phyloP scores from a whole-genome alignment of 2,329 filamentous ascomycete species.

The Exophiala sp. region DNA sequence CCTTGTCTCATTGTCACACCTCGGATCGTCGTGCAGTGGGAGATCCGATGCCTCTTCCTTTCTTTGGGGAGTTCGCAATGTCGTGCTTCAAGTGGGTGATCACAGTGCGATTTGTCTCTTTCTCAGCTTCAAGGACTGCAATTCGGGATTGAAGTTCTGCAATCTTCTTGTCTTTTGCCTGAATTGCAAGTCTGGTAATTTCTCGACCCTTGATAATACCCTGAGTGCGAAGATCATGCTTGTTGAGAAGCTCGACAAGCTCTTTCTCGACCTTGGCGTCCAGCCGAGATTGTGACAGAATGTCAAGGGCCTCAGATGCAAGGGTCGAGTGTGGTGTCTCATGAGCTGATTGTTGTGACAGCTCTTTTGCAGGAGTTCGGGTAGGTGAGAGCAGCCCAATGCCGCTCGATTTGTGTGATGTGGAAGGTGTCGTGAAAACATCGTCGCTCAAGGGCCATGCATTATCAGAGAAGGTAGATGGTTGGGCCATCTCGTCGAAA shows the following conservation, averaged over 20 bases:
- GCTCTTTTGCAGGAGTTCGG: slow-evolving; percentile 12
- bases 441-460: slow-evolving; percentile 23
- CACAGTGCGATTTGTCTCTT: slow-evolving; percentile 50
- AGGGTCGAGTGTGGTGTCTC: slow-evolving; percentile 32
- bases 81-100: slow-evolving; percentile 38
- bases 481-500: slow-evolving; percentile 28
- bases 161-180: slow-evolving; percentile 62
- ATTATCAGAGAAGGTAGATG: slow-evolving; percentile 5
- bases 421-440: slow-evolving; percentile 25
- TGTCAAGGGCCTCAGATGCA: slow-evolving; percentile 30
- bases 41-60: slow-evolving; percentile 1
- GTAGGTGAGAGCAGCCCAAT: slow-evolving; percentile 23
- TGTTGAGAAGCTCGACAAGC: slow-evolving; percentile 47
- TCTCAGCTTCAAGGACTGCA: slow-evolving; percentile 53
- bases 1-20: slow-evolving; percentile 6
- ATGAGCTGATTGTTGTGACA: slow-evolving; percentile 18
- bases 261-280: slow-evolving; percentile 35
- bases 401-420: slow-evolving; percentile 14
- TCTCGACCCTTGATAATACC: slow-evolving; percentile 66
- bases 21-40: slow-evolving; percentile 11
- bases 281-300: slow-evolving; percentile 37
- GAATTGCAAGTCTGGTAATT: slow-evolving; percentile 59
- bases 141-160: slow-evolving; percentile 65
- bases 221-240: slow-evolving; percentile 55
- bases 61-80: slow-evolving; percentile 27